Evolutionary conservation across 1,284 basidiomycete species (phyloP), one percentile per base, ranked within the genome.

Genomic region (Calocybe gambosa): DNA sequence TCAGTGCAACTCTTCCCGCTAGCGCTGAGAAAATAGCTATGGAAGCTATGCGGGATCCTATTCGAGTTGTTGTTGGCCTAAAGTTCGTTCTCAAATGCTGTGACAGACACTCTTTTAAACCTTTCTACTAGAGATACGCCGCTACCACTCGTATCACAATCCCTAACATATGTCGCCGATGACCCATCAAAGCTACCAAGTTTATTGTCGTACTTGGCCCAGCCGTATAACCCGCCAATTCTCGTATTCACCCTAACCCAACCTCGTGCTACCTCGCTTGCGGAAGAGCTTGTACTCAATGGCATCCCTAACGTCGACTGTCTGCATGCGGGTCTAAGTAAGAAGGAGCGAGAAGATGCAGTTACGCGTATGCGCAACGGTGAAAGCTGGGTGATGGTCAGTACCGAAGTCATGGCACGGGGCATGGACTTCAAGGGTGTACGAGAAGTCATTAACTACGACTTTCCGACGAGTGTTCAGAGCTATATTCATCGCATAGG

Each of bases 401-500:
- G 85, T 54, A 97, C 93, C 12, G 94, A 97, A 61, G 89, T 96
- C 31, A 88, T 96, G 85, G 93, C 92, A 9, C 78, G 96, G 54
- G 96, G 95, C 3, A 94, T 99, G 82, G 95, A 99, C 62, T 98
- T 99, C 71, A 89, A 90, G 63, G 93, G 93, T 10, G 85, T 99
- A 36, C 77, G 87, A 52, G 85, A 97, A 56, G 94, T 99, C 9
- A 87, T 99, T 63, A 99, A 97, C 66, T 97, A 93, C 60, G 93
- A 96, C 65, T 95, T 96, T 65, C 93, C 93, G 1, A 92, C 87
- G 44, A 93, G 82, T 46, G 86, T 95, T 1, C 93, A 96, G 63
- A 91, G 85, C 57, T 99, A 99, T 61, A 81, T 99, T 26, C 95
- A 99, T 67, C 78, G 95, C 20, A 96, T 99, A 49, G 95, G 90